Evolutionary conservation across 768 basidiomycete genomes (phyloP).

Genomic region (Rhodotorula paludigena): DNA sequence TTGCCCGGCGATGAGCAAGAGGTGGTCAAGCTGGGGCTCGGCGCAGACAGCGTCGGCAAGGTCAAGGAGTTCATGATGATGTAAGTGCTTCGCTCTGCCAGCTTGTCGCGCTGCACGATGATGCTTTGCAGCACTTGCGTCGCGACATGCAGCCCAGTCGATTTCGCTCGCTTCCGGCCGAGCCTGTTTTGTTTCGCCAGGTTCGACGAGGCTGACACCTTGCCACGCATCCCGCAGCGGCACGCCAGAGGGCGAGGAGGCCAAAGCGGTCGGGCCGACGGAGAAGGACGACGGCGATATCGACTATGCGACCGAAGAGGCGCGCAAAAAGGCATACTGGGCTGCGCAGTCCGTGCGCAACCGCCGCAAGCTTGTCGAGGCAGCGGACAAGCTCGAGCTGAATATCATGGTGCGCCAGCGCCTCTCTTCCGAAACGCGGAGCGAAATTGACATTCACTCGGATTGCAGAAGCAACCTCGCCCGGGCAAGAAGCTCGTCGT

Average conservation of each 20-base stretch:
- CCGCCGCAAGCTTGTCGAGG: constrained; percentile 71
- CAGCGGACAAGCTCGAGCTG: constrained; percentile 59
- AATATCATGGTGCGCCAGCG: constrained; percentile 56
- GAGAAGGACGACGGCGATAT: constrained; percentile 69
- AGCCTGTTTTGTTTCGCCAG: no score
- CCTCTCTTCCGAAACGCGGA: background rate
- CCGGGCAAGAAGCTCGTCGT: constrained; percentile 67
- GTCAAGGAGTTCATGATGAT: constrained; percentile 57
- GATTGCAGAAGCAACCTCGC: constrained; percentile 57
- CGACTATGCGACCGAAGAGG: constrained; percentile 57
- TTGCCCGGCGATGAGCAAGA: constrained; percentile 67
- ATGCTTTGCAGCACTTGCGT: background rate
- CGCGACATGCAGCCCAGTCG: no score
- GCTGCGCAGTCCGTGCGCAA: constrained; percentile 70
- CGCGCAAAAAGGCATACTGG: constrained; percentile 53
- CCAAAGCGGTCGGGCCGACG: constrained; percentile 64
- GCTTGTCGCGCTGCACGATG: constrained; percentile 5
- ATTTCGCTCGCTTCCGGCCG: no score
- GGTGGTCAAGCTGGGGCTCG: constrained; percentile 50
- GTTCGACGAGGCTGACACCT: no score
- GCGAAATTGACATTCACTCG: background rate
- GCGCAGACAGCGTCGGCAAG: background rate
- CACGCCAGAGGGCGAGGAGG: constrained; percentile 76
- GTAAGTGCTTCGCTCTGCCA: background rate
- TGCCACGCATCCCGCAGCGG: no score